phyloP scores from a whole-genome alignment of 306 rosid species.

The Vachellia pachyceras region DNA sequence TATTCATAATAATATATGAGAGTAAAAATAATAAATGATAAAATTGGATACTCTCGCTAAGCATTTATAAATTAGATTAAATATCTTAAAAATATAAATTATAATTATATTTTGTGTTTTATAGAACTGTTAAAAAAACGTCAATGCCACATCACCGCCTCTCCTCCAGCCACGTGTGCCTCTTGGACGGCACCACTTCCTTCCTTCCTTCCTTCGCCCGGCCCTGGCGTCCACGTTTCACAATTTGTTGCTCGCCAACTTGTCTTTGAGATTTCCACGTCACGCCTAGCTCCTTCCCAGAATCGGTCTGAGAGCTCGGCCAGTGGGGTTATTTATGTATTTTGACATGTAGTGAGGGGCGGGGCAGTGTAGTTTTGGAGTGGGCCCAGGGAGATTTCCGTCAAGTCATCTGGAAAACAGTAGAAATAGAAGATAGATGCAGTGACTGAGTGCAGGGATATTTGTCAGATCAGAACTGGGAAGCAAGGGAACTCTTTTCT shows the following conservation, averaged over 20 bases:
- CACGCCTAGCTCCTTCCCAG: background rate
- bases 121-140: too few relatives aligned
- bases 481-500: background rate
- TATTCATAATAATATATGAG: too few relatives aligned
- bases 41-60: too few relatives aligned
- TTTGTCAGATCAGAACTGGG: constrained; percentile 62
- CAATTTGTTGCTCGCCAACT: background rate
- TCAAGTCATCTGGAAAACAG: constrained; percentile 9
- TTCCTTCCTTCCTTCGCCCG: too few relatives aligned
- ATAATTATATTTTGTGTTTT: too few relatives aligned
- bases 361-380: background rate
- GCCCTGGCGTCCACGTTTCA: background rate
- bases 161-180: too few relatives aligned
- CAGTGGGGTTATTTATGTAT: constrained; percentile 29
- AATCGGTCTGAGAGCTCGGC: background rate
- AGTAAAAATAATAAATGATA: too few relatives aligned
- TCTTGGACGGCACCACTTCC: background rate
- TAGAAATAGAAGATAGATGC: constrained; percentile 42
- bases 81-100: too few relatives aligned
- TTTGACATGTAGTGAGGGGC: background rate
- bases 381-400: constrained; percentile 25
- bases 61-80: too few relatives aligned
- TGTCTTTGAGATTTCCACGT: constrained; percentile 2
- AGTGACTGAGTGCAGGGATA: constrained; percentile 51
- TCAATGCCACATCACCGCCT: too few relatives aligned